Evolutionary conservation across 2,329 filamentous ascomycete species (phyloP).

Genomic region (Botryotinia globosa): DNA sequence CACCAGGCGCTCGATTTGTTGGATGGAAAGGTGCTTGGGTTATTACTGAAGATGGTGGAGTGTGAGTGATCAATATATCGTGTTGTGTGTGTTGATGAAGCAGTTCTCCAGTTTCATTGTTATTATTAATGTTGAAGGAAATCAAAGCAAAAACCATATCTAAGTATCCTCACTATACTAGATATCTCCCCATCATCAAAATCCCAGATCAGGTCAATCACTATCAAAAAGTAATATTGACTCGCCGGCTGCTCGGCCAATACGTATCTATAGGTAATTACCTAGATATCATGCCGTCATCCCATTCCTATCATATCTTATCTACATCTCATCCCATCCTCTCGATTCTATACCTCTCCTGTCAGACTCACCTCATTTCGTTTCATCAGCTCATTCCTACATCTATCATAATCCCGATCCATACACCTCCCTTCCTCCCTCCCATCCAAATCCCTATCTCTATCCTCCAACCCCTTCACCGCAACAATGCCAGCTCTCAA

Average conservation of each 20-base stretch:
- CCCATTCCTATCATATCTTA: not conserved
- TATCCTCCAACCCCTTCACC: not conserved
- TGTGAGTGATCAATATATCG: not conserved
- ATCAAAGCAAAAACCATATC: not conserved
- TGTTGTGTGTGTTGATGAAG: not conserved
- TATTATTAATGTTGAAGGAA: not conserved
- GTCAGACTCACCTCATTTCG: not conserved
- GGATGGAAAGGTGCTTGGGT: not conserved
- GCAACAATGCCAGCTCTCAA: not conserved
- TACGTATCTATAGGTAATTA: not conserved
- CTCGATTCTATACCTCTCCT: not conserved
- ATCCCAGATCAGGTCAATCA: not conserved
- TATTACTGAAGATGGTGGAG: not conserved
- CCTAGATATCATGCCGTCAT: not conserved
- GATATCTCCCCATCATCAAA: not conserved
- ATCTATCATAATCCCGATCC: not conserved
- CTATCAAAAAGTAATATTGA: not conserved
- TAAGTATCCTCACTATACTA: not conserved
- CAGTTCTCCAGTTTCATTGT: not conserved
- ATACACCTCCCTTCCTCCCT: not conserved
- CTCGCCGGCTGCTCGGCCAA: not conserved
- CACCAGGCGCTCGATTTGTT: not conserved
- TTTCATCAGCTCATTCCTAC: not conserved
- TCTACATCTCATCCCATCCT: not conserved
- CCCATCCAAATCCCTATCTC: not conserved